These are phyloP conservation scores for Fusarium robinianum DNA, from an alignment of 2,329 filamentous ascomycete species.

Conservation along the genomic window DNA sequence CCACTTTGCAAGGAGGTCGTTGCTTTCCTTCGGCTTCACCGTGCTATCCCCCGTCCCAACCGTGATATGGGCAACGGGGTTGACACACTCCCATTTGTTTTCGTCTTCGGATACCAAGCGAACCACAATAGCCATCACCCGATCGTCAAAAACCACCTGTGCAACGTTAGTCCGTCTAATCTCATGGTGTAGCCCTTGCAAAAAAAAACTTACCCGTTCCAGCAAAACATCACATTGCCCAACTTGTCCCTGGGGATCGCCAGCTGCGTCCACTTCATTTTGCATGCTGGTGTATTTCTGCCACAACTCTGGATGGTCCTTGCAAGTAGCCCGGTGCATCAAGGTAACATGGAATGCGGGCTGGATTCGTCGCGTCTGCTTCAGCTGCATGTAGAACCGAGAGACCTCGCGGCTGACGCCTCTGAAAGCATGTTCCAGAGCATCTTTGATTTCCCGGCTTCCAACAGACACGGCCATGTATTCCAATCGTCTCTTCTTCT, in stretches of 20 bases:
- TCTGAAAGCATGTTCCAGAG: slow-evolving; percentile 73
- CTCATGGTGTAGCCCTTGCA: not conserved
- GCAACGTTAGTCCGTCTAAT: slow-evolving; percentile 29
- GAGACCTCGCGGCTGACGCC: slow-evolving; percentile 50
- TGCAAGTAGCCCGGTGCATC: slow-evolving; percentile 73
- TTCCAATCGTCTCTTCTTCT: slow-evolving; percentile 52
- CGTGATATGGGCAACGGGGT: slow-evolving; percentile 83
- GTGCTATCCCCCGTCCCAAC: slow-evolving; percentile 75
- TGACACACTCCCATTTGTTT: slow-evolving; percentile 72
- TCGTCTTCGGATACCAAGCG: slow-evolving; percentile 64
- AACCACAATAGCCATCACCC: slow-evolving; percentile 90
- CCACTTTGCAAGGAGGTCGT: slow-evolving; percentile 79
- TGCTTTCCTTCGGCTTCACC: slow-evolving; percentile 94
- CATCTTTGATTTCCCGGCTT: slow-evolving; percentile 48
- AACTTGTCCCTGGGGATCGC: slow-evolving; percentile 45
- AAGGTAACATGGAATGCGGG: slow-evolving; percentile 91
- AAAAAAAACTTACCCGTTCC: slow-evolving; percentile 56
- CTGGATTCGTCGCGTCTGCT: slow-evolving; percentile 76
- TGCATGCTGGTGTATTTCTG: slow-evolving; percentile 69
- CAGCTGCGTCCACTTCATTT: slow-evolving; percentile 45
- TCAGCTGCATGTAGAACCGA: slow-evolving; percentile 74
- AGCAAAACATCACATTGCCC: slow-evolving; percentile 68
- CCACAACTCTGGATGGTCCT: slow-evolving; percentile 73
- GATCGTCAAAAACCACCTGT: slow-evolving; percentile 77
- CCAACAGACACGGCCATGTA: slow-evolving; percentile 60